Evolutionary conservation across 176 grass and related monocot genomes (phyloP).

Genomic region (Echinochloa phyllopogon): DNA sequence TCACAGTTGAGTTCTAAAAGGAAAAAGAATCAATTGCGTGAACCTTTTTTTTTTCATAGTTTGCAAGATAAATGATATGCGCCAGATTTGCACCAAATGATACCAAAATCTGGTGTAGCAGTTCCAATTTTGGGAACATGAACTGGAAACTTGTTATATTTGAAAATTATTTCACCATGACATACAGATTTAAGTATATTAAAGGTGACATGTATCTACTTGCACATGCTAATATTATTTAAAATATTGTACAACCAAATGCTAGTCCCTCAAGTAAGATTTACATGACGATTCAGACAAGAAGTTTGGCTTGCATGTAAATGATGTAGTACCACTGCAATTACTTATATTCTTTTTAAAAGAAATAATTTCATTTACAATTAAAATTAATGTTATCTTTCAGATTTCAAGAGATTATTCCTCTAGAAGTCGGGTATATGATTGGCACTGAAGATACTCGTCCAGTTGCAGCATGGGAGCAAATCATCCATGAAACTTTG

Average conservation of each 20-base stretch:
- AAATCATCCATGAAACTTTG: conserved; percentile 74
- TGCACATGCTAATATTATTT: neutral
- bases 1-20: neutral
- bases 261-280: neutral
- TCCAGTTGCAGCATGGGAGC: conserved; percentile 72
- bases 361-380: conserved; percentile 29
- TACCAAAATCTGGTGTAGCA: neutral
- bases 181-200: neutral
- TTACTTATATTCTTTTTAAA: conserved; percentile 1
- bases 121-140: conserved; percentile 1
- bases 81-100: neutral
- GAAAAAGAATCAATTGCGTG: neutral
- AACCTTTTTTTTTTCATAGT: neutral
- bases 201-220: neutral
- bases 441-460: conserved; percentile 67
- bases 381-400: conserved; percentile 42
- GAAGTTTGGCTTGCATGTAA: neutral
- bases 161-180: neutral
- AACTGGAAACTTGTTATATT: conserved; percentile 2
- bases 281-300: neutral
- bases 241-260: neutral
- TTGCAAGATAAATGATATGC: neutral
- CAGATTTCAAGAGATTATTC: conserved; percentile 94
- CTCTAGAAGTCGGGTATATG: conserved; percentile 76
- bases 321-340: neutral